phyloP scores from a whole-genome alignment of 148 eudicot genomes.

The Chenopodium suecicum region DNA sequence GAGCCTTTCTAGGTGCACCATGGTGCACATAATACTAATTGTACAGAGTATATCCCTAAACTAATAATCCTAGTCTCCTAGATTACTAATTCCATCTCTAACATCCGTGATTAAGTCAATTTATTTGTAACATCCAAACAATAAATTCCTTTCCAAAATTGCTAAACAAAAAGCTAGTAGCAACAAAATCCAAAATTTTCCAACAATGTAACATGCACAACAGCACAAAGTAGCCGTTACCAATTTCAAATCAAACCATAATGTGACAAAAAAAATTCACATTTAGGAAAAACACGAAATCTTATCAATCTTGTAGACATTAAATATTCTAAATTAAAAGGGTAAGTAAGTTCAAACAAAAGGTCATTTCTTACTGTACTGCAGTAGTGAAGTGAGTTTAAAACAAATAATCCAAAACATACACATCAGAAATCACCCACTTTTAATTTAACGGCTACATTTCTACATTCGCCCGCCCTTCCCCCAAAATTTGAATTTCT shows the following conservation, averaged over 20 bases:
- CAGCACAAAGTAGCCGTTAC: slow-evolving; percentile 26
- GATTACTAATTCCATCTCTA: too few species aligned
- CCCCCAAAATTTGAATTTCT: slow-evolving; percentile 30
- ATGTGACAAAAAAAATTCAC: slow-evolving; percentile 13
- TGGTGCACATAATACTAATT: too few species aligned
- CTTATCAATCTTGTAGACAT: not conserved
- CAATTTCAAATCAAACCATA: slow-evolving; percentile 19
- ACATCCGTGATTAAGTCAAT: too few species aligned
- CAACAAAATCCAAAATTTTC: not conserved
- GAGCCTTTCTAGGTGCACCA: too few species aligned
- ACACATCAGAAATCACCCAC: not conserved
- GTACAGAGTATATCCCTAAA: too few species aligned
- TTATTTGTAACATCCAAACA: not conserved
- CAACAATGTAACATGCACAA: not conserved
- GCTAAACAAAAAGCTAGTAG: not conserved
- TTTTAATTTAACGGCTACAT: slow-evolving; percentile 39
- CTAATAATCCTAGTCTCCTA: too few species aligned
- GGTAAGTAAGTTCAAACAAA: not conserved
- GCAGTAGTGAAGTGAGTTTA: not conserved
- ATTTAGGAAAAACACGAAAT: slow-evolving; percentile 21
- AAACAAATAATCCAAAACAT: not conserved
- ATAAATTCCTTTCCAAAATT: not conserved
- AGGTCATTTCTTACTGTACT: not conserved
- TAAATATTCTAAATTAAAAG: not conserved
- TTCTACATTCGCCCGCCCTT: slow-evolving; percentile 29